Conservation (phyloP, 2,329 filamentous ascomycete genomes). For the Calonectria pseudoreteaudii region DNA sequence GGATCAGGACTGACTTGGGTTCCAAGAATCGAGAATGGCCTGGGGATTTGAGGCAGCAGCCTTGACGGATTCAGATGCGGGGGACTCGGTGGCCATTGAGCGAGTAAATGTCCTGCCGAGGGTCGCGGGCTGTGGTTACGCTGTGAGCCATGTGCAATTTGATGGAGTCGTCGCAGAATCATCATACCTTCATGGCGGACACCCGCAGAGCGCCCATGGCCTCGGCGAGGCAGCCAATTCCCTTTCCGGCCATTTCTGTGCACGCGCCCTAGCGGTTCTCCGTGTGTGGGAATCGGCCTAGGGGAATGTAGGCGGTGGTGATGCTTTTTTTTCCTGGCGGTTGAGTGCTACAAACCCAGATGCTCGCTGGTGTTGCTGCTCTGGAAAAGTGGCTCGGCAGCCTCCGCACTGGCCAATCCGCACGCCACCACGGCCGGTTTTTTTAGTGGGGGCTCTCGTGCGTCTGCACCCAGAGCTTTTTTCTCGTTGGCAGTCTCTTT, state of each 20-base stretch:
- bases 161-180: not conserved
- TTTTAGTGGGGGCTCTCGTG: slow-evolving; percentile 44
- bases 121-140: slow-evolving; percentile 46
- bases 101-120: slow-evolving; percentile 58
- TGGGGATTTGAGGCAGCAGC: slow-evolving; percentile 39
- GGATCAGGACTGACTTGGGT: slow-evolving; percentile 54
- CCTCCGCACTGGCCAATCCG: slow-evolving; percentile 40
- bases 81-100: slow-evolving; percentile 67
- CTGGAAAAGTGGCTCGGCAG: slow-evolving; percentile 41
- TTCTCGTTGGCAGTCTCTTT: slow-evolving; percentile 29
- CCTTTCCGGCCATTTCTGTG: slow-evolving; percentile 58
- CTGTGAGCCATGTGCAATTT: slow-evolving; percentile 25
- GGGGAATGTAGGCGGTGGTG: not conserved
- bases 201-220: slow-evolving; percentile 63
- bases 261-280: slow-evolving; percentile 1
- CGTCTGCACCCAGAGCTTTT: slow-evolving; percentile 44
- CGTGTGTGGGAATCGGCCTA: not conserved
- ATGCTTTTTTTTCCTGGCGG: slow-evolving; percentile 23
- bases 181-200: slow-evolving; percentile 53
- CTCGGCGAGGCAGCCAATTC: slow-evolving; percentile 63
- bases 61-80: slow-evolving; percentile 51
- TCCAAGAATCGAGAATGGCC: slow-evolving; percentile 55
- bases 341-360: slow-evolving; percentile 42
- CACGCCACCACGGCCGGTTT: slow-evolving; percentile 28
- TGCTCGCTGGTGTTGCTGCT: slow-evolving; percentile 13